A percentile compares a stretch with the other conserved stretches of the same genome.
Evolutionary conservation across 768 basidiomycete genomes (phyloP).

Genomic region (Nidula microcarpa): DNA sequence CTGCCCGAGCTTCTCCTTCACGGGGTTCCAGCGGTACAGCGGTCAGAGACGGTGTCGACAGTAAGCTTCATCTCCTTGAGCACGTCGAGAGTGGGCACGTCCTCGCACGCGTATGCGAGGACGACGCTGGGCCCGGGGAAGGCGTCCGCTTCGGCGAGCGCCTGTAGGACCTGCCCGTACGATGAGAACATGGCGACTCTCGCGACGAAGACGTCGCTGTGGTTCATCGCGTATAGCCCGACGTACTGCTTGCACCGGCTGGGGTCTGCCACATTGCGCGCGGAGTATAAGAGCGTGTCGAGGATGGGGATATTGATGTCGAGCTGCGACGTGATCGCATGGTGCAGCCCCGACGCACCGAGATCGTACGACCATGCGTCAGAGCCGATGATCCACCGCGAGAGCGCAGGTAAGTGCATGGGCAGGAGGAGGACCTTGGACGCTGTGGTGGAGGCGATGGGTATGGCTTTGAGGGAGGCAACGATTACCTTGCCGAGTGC

Average conservation of each 20-base stretch:
- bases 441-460: slow-evolving; percentile 38
- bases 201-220: slow-evolving; percentile 95
- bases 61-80: slow-evolving; percentile 97
- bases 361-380: slow-evolving; percentile 99
- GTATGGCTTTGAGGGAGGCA: slow-evolving; percentile 39
- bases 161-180: slow-evolving; percentile 90
- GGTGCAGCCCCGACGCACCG: slow-evolving; percentile 92
- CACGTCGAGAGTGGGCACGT: slow-evolving; percentile 78
- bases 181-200: slow-evolving; percentile 95
- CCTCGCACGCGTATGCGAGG: slow-evolving; percentile 81
- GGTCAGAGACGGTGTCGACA: slow-evolving; percentile 96
- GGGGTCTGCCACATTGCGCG: slow-evolving; percentile 65
- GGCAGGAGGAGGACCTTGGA: slow-evolving; percentile 57
- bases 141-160: slow-evolving; percentile 85
- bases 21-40: slow-evolving; percentile 95
- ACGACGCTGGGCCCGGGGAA: slow-evolving; percentile 90
- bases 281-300: slow-evolving; percentile 87
- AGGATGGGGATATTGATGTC: slow-evolving; percentile 95
- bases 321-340: slow-evolving; percentile 85
- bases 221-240: slow-evolving; percentile 97
- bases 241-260: slow-evolving; percentile 91
- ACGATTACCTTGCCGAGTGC: slow-evolving; percentile 57
- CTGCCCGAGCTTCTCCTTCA: slow-evolving; percentile 66
- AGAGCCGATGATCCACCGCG: slow-evolving; percentile 98
- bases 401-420: slow-evolving; percentile 61